phyloP scores from a whole-genome alignment of 208 protist species.

The Leishmania amazonensis region DNA sequence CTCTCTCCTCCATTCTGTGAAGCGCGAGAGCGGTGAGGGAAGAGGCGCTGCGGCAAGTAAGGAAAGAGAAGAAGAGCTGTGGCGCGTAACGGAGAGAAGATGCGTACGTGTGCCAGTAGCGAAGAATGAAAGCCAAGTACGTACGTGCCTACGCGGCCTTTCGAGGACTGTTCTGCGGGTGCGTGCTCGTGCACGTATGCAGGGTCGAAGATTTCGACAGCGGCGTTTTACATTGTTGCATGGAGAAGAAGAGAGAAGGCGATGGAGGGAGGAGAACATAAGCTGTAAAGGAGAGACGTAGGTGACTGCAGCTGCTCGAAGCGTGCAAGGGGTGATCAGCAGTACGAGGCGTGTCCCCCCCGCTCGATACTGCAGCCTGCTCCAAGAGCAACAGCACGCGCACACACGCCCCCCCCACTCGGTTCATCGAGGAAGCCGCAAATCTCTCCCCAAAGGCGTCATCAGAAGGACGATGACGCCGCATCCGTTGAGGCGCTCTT shows the following conservation, averaged over 20 bases:
- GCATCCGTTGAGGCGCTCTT: background rate
- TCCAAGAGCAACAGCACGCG: background rate
- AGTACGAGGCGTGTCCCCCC: background rate
- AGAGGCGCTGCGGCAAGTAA: background rate
- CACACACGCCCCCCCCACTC: background rate
- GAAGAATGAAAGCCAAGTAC: background rate
- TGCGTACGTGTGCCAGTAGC: background rate
- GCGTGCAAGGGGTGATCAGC: background rate
- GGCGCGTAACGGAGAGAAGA: background rate
- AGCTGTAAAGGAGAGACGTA: background rate
- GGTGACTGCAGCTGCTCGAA: background rate
- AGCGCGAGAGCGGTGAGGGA: background rate
- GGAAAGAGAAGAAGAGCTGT: background rate
- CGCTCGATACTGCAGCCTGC: background rate
- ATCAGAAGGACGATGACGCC: background rate
- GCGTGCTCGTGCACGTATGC: background rate
- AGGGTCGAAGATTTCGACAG: background rate
- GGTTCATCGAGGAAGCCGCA: background rate
- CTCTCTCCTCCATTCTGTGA: constrained; percentile 32
- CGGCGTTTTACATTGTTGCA: background rate
- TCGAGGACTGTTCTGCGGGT: background rate
- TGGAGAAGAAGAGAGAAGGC: background rate
- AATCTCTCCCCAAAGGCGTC: background rate
- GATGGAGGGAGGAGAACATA: background rate
- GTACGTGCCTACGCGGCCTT: background rate